These are phyloP conservation scores for Neoascochyta sp. DNA, from an alignment of 2,329 filamentous ascomycete genomes.

Conservation along the genomic window DNA sequence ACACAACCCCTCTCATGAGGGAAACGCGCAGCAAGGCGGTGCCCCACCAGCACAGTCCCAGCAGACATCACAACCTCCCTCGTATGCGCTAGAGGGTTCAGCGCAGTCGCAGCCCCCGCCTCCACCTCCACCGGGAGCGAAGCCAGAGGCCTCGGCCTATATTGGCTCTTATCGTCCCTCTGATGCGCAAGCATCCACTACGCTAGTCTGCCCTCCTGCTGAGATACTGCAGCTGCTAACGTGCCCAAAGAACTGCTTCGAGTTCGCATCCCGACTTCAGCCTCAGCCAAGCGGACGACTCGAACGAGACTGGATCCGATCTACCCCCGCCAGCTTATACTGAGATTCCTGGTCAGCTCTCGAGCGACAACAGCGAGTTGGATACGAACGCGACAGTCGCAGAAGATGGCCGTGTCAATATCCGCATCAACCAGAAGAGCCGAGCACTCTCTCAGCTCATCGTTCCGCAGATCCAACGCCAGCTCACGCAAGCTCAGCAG, in stretches of 20 bases:
- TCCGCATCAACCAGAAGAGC: constrained; percentile 39
- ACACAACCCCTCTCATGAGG: constrained; percentile 14
- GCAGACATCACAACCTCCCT: constrained; percentile 10
- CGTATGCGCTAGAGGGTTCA: constrained; percentile 5
- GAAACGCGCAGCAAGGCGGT: constrained; percentile 12
- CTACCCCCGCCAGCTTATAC: constrained; percentile 41
- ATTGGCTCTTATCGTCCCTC: constrained; percentile 25
- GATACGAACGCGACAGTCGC: constrained; percentile 46
- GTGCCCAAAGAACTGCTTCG: constrained; percentile 14
- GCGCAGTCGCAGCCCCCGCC: constrained; percentile 2
- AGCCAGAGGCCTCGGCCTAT: constrained; percentile 28
- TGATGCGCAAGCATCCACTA: constrained; percentile 12
- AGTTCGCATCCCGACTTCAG: constrained; percentile 14
- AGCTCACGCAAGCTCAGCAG: constrained; percentile 42
- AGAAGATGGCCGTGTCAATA: constrained; percentile 42
- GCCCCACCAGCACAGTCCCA: constrained; percentile 15
- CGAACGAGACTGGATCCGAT: constrained; percentile 13
- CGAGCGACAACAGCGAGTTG: constrained; percentile 37
- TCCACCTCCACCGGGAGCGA: constrained; percentile 8
- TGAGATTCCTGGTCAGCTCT: constrained; percentile 40
- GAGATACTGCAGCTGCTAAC: constrained; percentile 3
- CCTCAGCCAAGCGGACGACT: constrained; percentile 11
- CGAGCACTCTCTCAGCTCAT: constrained; percentile 37
- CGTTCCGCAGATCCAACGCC: constrained; percentile 37
- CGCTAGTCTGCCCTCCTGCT: constrained; percentile 13